Conservation (phyloP, 805 yeast genomes). For the Tetrapisispora nanseiensis region DNA sequence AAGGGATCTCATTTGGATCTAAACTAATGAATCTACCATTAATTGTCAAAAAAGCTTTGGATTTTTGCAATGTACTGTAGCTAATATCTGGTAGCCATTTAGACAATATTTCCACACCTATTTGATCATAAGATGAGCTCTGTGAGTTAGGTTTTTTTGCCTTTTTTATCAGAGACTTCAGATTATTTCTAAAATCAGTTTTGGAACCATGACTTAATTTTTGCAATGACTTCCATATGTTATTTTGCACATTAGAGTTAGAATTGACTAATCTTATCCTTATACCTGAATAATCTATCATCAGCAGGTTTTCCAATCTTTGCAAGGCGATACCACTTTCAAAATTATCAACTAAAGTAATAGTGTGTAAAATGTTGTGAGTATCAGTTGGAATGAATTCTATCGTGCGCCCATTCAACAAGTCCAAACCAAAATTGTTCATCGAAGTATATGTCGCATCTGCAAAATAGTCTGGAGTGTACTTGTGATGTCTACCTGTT, state of each 20-base stretch:
- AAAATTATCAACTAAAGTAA: conserved; percentile 56
- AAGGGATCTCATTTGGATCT: conserved; percentile 18
- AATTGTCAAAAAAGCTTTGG: conserved; percentile 34
- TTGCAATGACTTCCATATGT: conserved; percentile 16
- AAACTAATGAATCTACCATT: conserved; percentile 46
- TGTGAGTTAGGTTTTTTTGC: not conserved
- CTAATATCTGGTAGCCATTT: conserved; percentile 24
- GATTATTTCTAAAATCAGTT: conserved; percentile 17
- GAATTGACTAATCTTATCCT: conserved; percentile 34
- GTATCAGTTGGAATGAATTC: conserved; percentile 13
- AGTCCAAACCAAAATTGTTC: conserved; percentile 13
- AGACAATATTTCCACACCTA: conserved; percentile 5
- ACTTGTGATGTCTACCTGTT: conserved; percentile 36
- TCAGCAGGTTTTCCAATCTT: conserved; percentile 35
- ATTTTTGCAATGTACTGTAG: conserved; percentile 1
- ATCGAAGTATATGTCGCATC: conserved; percentile 26
- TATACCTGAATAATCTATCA: conserved; percentile 24
- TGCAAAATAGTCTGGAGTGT: conserved; percentile 40
- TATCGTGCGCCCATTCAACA: conserved; percentile 14
- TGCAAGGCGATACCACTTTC: conserved; percentile 28
- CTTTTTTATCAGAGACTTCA: not conserved
- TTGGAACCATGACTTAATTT: conserved; percentile 14
- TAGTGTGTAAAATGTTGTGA: conserved; percentile 25
- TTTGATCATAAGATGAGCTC: not conserved
- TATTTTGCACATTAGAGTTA: conserved; percentile 9